Conservation (phyloP, 2,329 filamentous ascomycete species). For the Dryadomyces quercivorus region DNA sequence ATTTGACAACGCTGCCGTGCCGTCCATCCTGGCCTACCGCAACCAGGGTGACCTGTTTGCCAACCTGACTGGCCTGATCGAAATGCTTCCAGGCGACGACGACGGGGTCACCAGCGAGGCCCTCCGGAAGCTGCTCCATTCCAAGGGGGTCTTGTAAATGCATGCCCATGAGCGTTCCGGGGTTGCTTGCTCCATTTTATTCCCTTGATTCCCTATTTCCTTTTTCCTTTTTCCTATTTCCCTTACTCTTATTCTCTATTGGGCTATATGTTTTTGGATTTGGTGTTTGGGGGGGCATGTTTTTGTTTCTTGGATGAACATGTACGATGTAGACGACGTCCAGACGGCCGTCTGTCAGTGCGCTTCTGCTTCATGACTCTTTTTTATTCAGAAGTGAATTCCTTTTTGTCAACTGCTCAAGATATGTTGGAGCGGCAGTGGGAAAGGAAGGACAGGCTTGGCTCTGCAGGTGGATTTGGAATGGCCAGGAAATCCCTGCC, state of each 20-base stretch:
- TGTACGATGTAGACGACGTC: neutral
- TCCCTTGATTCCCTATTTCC: neutral
- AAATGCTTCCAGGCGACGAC: conserved; percentile 67
- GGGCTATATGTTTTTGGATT: too few relatives aligned
- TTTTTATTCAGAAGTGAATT: neutral
- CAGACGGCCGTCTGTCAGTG: neutral
- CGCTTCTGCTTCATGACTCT: neutral
- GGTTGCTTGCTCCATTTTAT: neutral
- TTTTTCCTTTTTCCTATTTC: neutral
- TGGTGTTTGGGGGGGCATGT: too few relatives aligned
- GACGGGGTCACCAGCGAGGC: conserved; percentile 45
- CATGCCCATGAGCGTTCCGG: too few relatives aligned
- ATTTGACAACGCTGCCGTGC: conserved; percentile 80
- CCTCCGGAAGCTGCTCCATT: conserved; percentile 38
- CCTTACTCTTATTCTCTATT: too few relatives aligned
- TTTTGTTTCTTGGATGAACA: neutral
- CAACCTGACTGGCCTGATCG: conserved; percentile 74
- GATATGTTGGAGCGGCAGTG: too few relatives aligned
- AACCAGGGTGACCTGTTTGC: conserved; percentile 81
- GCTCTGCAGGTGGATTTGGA: too few relatives aligned
- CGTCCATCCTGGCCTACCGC: conserved; percentile 78
- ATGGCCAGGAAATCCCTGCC: too few relatives aligned
- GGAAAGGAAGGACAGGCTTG: too few relatives aligned
- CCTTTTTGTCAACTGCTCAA: too few relatives aligned
- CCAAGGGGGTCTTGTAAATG: conserved; percentile 37